phyloP scores from a whole-genome alignment of 2,329 filamentous ascomycete species.

The Exophiala dermatitidis region DNA sequence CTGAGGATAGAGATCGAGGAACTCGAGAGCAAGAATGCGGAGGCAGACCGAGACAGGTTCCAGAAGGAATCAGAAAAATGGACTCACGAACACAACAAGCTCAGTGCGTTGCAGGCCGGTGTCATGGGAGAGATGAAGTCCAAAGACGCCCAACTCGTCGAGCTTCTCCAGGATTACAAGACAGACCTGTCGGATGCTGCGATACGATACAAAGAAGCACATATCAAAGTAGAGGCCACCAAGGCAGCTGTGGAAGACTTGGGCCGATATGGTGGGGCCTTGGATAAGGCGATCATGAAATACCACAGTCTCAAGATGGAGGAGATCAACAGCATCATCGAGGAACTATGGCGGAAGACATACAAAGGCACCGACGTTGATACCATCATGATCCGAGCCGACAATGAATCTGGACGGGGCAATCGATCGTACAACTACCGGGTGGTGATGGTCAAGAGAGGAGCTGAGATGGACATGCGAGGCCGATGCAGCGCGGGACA shows the following conservation, averaged over 20 bases:
- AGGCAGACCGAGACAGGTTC: slow-evolving; percentile 72
- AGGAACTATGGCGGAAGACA: slow-evolving; percentile 93
- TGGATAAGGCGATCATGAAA: slow-evolving; percentile 96
- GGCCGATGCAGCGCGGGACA: slow-evolving; percentile 94
- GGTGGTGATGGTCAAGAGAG: slow-evolving; percentile 94
- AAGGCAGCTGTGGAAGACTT: slow-evolving; percentile 90
- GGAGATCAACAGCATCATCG: slow-evolving; percentile 90
- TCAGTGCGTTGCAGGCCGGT: slow-evolving; percentile 65
- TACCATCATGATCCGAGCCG: slow-evolving; percentile 88
- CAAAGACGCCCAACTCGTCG: slow-evolving; percentile 71
- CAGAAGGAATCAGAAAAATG: slow-evolving; percentile 60
- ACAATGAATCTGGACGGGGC: slow-evolving; percentile 59
- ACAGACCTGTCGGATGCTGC: slow-evolving; percentile 80
- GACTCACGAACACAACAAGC: slow-evolving; percentile 60
- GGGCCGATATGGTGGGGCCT: slow-evolving; percentile 68
- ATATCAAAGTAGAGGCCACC: slow-evolving; percentile 84
- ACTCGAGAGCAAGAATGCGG: slow-evolving; percentile 70
- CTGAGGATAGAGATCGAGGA: slow-evolving; percentile 64
- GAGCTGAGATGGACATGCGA: slow-evolving; percentile 98
- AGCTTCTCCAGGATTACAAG: slow-evolving; percentile 71
- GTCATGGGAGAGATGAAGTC: slow-evolving; percentile 72
- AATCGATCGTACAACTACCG: slow-evolving; percentile 94
- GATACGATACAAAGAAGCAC: slow-evolving; percentile 71
- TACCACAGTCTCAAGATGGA: slow-evolving; percentile 97
- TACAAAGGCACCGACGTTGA: slow-evolving; percentile 98